Evolutionary conservation across 2,329 filamentous ascomycete species (phyloP).

Genomic region (Verticillium longisporum): DNA sequence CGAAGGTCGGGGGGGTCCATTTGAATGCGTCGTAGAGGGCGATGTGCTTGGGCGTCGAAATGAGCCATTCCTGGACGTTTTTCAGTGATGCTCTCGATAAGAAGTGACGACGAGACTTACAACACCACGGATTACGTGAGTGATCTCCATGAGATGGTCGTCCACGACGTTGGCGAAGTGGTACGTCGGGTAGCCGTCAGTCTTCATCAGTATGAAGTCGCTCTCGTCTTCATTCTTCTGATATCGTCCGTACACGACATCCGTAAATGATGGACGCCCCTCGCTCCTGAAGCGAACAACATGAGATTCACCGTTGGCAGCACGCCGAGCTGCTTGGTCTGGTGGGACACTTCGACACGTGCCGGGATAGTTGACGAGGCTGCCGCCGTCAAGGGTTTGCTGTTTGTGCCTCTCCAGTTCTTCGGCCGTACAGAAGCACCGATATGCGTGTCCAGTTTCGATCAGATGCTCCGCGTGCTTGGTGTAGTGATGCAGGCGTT

Average conservation of each 20-base stretch:
- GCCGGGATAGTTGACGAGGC: conserved; percentile 45
- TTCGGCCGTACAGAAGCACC: conserved; percentile 81
- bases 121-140: conserved; percentile 86
- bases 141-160: conserved; percentile 91
- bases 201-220: conserved; percentile 86
- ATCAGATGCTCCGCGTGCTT: conserved; percentile 65
- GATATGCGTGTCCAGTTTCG: conserved; percentile 68
- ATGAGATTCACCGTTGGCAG: conserved; percentile 61
- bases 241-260: conserved; percentile 72
- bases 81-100: neutral
- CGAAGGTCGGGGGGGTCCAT: conserved; percentile 68
- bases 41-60: conserved; percentile 73
- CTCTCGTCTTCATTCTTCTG: conserved; percentile 52
- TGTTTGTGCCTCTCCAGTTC: conserved; percentile 62
- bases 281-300: conserved; percentile 70
- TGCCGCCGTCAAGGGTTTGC: conserved; percentile 46
- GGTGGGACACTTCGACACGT: conserved; percentile 62
- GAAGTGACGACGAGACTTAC: conserved; percentile 36
- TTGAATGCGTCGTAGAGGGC: conserved; percentile 70
- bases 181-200: conserved; percentile 89
- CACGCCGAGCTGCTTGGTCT: conserved; percentile 65
- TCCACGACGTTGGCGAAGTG: conserved; percentile 97
- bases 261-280: conserved; percentile 58
- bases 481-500: conserved; percentile 68
- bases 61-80: conserved; percentile 73